Evolutionary conservation across 1,284 basidiomycete species (phyloP).

Genomic region (Neonothopanus nambi): DNA sequence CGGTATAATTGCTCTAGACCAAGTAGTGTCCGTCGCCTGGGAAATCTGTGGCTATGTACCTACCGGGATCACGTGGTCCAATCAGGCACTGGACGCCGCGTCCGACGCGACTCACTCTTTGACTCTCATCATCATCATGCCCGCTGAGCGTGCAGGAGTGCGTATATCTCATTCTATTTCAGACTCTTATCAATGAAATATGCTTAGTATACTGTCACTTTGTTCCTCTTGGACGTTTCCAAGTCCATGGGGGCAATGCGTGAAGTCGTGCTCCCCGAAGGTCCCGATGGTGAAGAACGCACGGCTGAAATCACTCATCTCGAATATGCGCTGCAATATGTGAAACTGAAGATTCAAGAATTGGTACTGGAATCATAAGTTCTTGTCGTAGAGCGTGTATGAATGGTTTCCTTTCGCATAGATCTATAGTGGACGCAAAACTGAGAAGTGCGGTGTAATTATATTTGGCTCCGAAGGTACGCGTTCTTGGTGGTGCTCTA

Average conservation of each 20-base stretch:
- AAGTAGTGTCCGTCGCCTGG: too few species aligned
- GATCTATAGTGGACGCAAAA: conserved; percentile 90
- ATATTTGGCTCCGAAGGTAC: conserved; percentile 80
- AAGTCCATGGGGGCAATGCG: conserved; percentile 77
- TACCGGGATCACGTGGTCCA: not conserved
- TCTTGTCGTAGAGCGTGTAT: not conserved
- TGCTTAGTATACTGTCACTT: conserved; percentile 73
- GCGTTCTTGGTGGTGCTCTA: conserved; percentile 8
- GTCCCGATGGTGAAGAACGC: conserved; percentile 49
- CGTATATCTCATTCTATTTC: conserved; percentile 23
- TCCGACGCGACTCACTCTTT: too few species aligned
- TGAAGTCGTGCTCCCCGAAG: conserved; percentile 56
- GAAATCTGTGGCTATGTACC: too few species aligned
- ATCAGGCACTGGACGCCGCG: not conserved
- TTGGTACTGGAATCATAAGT: conserved; percentile 55
- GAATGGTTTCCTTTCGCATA: conserved; percentile 31
- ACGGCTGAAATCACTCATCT: conserved; percentile 71
- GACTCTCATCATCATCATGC: conserved; percentile 7
- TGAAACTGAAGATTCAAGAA: conserved; percentile 86
- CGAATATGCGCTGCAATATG: conserved; percentile 81
- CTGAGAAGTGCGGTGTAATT: conserved; percentile 87
- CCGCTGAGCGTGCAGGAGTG: conserved; percentile 69
- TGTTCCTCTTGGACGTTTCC: conserved; percentile 88
- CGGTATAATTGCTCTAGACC: not conserved
- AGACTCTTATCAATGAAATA: not conserved